phyloP scores from a whole-genome alignment of 169 alveolate species.

The Hepatocystis sp. region DNA sequence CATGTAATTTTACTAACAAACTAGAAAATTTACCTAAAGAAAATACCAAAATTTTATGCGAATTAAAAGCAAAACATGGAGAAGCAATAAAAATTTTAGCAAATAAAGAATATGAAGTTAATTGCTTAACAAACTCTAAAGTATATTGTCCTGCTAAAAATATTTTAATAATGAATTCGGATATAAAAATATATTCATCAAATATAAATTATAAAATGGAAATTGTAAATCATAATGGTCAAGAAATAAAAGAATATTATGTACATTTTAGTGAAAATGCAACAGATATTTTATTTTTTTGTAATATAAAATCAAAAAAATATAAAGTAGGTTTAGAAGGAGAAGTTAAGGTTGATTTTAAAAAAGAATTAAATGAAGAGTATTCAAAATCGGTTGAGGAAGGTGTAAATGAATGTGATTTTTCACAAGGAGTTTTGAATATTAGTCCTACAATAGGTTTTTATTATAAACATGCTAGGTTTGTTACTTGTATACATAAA shows the following conservation, averaged over 20 bases:
- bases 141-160: slow-evolving; percentile 50
- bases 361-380: slow-evolving; percentile 49
- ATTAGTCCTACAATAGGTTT: slow-evolving; percentile 49
- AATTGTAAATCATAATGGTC: slow-evolving; percentile 6
- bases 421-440: slow-evolving; percentile 47
- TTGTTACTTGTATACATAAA: slow-evolving; percentile 39
- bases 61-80: slow-evolving; percentile 42
- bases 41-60: slow-evolving; percentile 40
- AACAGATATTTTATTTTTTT: slow-evolving; percentile 42
- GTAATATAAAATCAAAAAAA: slow-evolving; percentile 50
- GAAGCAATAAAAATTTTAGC: slow-evolving; percentile 43
- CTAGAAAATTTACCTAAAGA: slow-evolving; percentile 18
- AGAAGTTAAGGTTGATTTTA: slow-evolving; percentile 46
- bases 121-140: slow-evolving; percentile 30
- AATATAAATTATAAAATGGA: slow-evolving; percentile 19
- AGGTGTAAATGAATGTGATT: slow-evolving; percentile 23
- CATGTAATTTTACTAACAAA: slow-evolving; percentile 55
- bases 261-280: slow-evolving; percentile 36
- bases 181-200: slow-evolving; percentile 22
- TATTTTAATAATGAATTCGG: slow-evolving; percentile 11
- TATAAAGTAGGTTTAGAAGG: slow-evolving; percentile 45
- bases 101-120: slow-evolving; percentile 55
- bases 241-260: slow-evolving; percentile 23
- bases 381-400: slow-evolving; percentile 10
- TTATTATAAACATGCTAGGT: slow-evolving; percentile 29